Evolutionary conservation across 495 filamentous ascomycete species (phyloP), one percentile per base, ranked within the genome.

Genomic region (Xylaria cubensis): DNA sequence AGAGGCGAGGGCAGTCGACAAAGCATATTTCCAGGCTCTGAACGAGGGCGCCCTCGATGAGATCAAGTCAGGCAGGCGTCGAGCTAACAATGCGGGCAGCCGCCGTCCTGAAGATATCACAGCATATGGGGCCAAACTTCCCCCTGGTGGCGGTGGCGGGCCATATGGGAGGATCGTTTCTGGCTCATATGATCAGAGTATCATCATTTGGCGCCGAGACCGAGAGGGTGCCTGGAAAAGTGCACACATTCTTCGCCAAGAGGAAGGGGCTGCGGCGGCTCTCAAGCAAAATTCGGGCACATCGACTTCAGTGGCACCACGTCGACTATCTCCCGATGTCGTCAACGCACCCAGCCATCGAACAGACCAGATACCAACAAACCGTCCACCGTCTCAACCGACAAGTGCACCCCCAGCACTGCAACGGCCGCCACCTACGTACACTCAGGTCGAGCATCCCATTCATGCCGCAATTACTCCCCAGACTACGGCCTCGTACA

Each of bases 171-270:
- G 94, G 21, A 98, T 99, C 70, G 93, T 99, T 24, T 97, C 93
- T 17, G 96, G 96, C 29, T 97, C 93, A 8, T 99, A 99, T 75
- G 96, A 99, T 74, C 94, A 97, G 82, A 93, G 89, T 48, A 93
- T 99, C 70, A 92, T 97, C 73, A 93, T 99, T 63, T 99, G 96
- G 96, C 91, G 92, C 71, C 90, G 93, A 62, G 92, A 95, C 69
- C 86, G 86, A 32, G 89, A 97, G 73, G 94, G 94, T 3, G 86
- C 89, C 42, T 99, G 96, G 95, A 88, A 88, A 41, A 86, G 88
- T 66, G 88, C 89, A 21, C 90, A 93, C 73, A 84, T 86, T 44
- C 87, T 98, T 12, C 86, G 89, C 15, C 94, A 97, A 80, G 90
- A 88, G 75, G 86, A 87, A 64, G 87, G 84, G 1, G 84, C 86